These are phyloP conservation scores for Penicillium paradoxum DNA, from an alignment of 495 filamentous ascomycete species.

Conservation along the genomic window DNA sequence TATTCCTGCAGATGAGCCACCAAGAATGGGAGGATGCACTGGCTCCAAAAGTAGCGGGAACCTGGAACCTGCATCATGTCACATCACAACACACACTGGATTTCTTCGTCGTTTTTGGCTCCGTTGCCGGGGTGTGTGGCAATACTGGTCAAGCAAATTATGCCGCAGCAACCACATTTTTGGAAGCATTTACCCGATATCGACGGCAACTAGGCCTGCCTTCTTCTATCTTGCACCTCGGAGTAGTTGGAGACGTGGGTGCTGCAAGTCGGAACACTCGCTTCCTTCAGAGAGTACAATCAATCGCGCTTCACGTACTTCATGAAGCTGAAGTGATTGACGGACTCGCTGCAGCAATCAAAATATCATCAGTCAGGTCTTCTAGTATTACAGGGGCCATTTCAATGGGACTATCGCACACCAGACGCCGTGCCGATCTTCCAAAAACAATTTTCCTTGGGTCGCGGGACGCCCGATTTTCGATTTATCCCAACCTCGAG, in stretches of 20 bases:
- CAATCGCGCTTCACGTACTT: constrained; percentile 1
- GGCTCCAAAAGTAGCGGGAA: not conserved
- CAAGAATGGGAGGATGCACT: constrained; percentile 1
- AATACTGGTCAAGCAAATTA: constrained; percentile 3
- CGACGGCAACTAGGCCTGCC: not conserved
- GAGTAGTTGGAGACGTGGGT: not conserved
- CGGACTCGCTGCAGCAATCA: constrained; percentile 1
- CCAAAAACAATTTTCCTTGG: constrained; percentile 2
- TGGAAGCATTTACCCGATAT: constrained; percentile 1
- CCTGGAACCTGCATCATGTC: constrained; percentile 1
- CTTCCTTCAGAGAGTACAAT: constrained; percentile 2
- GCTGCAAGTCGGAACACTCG: constrained; percentile 2
- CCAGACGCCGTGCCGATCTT: not conserved
- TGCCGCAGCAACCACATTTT: not conserved
- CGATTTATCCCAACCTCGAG: constrained; percentile 1
- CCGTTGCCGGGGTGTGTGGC: not conserved
- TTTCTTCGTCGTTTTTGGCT: constrained; percentile 3
- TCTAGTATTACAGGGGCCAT: not conserved
- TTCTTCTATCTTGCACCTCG: constrained; percentile 1
- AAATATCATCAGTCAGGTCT: not conserved
- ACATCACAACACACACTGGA: not conserved
- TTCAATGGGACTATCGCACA: not conserved
- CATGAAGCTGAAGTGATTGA: constrained; percentile 2
- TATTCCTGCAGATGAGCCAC: not conserved
- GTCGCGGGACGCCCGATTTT: not conserved